phyloP scores from a whole-genome alignment of 2,329 filamentous ascomycete species.

The Colletotrichum sp. region DNA sequence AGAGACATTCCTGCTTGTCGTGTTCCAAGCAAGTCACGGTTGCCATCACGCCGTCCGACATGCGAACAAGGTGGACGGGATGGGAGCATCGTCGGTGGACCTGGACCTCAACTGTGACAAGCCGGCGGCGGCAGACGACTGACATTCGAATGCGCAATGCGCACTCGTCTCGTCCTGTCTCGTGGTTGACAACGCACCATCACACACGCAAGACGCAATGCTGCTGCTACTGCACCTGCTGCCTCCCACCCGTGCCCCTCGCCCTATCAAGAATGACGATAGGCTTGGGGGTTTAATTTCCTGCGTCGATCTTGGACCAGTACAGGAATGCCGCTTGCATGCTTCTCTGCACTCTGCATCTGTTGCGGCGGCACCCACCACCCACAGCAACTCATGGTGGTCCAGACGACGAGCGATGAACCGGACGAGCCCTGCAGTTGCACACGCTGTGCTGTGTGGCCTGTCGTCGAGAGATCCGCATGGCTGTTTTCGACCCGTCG shows the following conservation, averaged over 20 bases:
- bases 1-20: not conserved
- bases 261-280: slow-evolving; percentile 4
- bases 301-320: slow-evolving; percentile 17
- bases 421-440: not conserved
- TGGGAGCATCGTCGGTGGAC: slow-evolving; percentile 11
- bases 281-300: not conserved
- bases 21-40: not conserved
- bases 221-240: not conserved
- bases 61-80: not conserved
- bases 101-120: not conserved
- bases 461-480: not conserved
- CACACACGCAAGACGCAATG: not conserved
- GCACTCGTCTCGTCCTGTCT: slow-evolving; percentile 3
- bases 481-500: slow-evolving; percentile 15
- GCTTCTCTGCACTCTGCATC: not conserved
- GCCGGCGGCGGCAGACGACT: not conserved
- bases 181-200: slow-evolving; percentile 17
- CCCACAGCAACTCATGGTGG: not conserved
- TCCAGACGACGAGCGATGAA: not conserved
- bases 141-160: not conserved
- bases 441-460: not conserved
- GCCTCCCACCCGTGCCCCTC: slow-evolving; percentile 4
- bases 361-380: not conserved
- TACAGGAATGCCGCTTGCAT: slow-evolving; percentile 15
- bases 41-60: not conserved